Conservation (phyloP, 371 early-diverging fungal genomes). For the Dinochytrium kinnereticum region DNA sequence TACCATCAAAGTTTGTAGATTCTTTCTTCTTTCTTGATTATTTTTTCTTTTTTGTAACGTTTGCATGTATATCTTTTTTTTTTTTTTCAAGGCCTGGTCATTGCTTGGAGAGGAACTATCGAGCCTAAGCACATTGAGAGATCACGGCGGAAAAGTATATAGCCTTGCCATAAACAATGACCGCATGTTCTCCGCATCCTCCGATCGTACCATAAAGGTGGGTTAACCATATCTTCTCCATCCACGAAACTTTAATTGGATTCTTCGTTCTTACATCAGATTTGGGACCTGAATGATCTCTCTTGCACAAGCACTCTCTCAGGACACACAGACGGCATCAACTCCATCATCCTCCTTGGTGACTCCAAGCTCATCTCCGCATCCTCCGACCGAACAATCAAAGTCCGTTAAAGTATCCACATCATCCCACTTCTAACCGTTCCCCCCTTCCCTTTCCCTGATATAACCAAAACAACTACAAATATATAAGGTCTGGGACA, state of each 20-base stretch:
- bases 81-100: slow-evolving; percentile 7
- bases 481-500: slow-evolving; percentile 63
- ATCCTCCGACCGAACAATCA: slow-evolving; percentile 63
- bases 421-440: background rate
- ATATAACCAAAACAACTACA: slow-evolving; percentile 10
- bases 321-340: slow-evolving; percentile 68
- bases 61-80: background rate
- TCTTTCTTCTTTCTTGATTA: background rate
- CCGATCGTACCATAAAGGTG: slow-evolving; percentile 62
- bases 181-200: slow-evolving; percentile 64
- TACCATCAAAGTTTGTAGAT: slow-evolving; percentile 61
- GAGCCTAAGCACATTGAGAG: slow-evolving; percentile 37
- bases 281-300: slow-evolving; percentile 64
- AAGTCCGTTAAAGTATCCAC: slow-evolving; percentile 34
- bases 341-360: slow-evolving; percentile 54
- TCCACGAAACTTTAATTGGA: background rate
- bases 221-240: background rate
- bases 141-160: slow-evolving; percentile 66
- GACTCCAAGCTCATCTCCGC: slow-evolving; percentile 56
- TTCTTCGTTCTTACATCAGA: slow-evolving; percentile 4
- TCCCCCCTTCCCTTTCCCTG: too few species aligned
- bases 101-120: background rate
- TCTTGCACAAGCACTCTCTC: slow-evolving; percentile 59
- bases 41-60: background rate
- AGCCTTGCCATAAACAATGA: slow-evolving; percentile 32